These are phyloP conservation scores for Nigrospora sphaerica DNA, from an alignment of 2,329 filamentous ascomycete species.

Conservation along the genomic window DNA sequence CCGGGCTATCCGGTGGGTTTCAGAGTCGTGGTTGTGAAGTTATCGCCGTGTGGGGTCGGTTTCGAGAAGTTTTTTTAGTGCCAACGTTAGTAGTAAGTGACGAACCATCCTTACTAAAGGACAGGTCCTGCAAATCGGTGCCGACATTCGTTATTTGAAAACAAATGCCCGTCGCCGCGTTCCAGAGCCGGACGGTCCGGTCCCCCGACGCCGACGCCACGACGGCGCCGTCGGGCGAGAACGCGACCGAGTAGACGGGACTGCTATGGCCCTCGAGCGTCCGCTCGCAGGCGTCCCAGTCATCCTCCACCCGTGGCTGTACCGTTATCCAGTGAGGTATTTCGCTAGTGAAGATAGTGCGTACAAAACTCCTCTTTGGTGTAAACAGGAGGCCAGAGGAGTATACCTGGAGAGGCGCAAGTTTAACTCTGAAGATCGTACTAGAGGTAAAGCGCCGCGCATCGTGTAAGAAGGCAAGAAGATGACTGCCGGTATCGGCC, in stretches of 20 bases:
- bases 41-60: too few species aligned
- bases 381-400: constrained; percentile 22
- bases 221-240: too few species aligned
- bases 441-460: constrained; percentile 15
- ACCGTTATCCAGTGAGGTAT: constrained; percentile 10
- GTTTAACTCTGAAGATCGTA: constrained; percentile 16
- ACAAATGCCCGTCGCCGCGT: too few species aligned
- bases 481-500: not conserved
- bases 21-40: too few species aligned
- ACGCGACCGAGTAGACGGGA: too few species aligned
- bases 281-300: constrained; percentile 10
- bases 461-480: constrained; percentile 14
- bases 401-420: constrained; percentile 24
- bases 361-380: constrained; percentile 17
- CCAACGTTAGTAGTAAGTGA: too few species aligned
- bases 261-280: constrained; percentile 9
- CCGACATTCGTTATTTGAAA: too few species aligned
- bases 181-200: constrained; percentile 7
- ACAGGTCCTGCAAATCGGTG: too few species aligned
- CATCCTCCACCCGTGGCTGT: constrained; percentile 4
- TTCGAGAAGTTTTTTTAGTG: too few species aligned
- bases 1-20: too few species aligned
- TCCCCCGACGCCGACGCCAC: constrained; percentile 9
- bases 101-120: too few species aligned
- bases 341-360: constrained; percentile 9